phyloP scores from a whole-genome alignment of 495 filamentous ascomycete species.

The Penicillium paradoxum region DNA sequence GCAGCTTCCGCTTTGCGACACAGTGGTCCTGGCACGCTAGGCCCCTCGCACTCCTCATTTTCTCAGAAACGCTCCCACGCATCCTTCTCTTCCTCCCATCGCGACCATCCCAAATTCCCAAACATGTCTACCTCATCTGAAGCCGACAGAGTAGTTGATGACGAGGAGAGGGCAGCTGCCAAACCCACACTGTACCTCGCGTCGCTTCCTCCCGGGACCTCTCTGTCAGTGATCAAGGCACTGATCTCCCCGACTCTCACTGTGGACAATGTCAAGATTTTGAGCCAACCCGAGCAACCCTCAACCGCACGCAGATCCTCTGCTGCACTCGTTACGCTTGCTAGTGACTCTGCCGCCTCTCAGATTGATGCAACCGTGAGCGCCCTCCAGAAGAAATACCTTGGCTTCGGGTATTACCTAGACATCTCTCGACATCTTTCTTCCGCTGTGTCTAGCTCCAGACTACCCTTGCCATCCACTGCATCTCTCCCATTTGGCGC shows the following conservation, averaged over 20 bases:
- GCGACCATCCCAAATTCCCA: slow-evolving; percentile 17
- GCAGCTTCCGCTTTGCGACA: slow-evolving; percentile 46
- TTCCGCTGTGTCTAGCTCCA: slow-evolving; percentile 64
- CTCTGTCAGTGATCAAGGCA: slow-evolving; percentile 66
- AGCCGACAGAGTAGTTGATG: slow-evolving; percentile 43
- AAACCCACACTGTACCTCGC: slow-evolving; percentile 83
- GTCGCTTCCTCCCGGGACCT: slow-evolving; percentile 58
- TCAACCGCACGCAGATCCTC: slow-evolving; percentile 69
- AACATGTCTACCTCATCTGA: slow-evolving; percentile 24
- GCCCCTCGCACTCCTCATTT: slow-evolving; percentile 52
- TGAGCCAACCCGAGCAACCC: slow-evolving; percentile 54
- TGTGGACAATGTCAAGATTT: slow-evolving; percentile 73
- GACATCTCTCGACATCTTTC: slow-evolving; percentile 78
- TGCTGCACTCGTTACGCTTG: slow-evolving; percentile 78
- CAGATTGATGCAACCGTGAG: slow-evolving; percentile 82
- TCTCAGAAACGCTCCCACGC: slow-evolving; percentile 50
- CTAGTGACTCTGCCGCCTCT: slow-evolving; percentile 75
- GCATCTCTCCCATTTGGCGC: slow-evolving; percentile 78
- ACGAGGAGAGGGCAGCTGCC: slow-evolving; percentile 68
- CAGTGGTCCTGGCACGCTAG: slow-evolving; percentile 75
- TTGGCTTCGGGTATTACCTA: slow-evolving; percentile 83
- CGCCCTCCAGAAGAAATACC: slow-evolving; percentile 74
- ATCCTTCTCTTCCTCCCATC: slow-evolving; percentile 34
- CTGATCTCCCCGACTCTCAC: slow-evolving; percentile 62
- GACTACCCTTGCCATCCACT: slow-evolving; percentile 46